A percentile compares a stretch with the other conserved stretches of the same genome.
phyloP scores from a whole-genome alignment of 306 rosid genomes.

The Cucumis melo region DNA sequence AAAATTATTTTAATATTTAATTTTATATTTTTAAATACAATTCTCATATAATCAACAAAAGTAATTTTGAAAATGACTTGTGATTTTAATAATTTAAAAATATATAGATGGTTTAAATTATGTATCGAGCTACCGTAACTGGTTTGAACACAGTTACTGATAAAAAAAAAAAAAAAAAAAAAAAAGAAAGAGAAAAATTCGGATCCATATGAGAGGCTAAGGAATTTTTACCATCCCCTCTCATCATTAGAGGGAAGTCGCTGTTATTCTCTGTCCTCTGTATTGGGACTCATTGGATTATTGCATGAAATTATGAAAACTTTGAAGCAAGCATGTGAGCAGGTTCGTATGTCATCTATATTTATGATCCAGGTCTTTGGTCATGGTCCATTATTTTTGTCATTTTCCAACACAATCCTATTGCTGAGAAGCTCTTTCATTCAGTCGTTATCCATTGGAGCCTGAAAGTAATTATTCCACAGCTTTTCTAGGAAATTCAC shows the following conservation, averaged over 20 bases:
- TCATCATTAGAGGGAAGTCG: background rate
- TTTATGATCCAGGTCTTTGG: background rate
- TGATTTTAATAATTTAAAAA: no score
- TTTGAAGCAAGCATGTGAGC: background rate
- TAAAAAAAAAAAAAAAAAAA: no score
- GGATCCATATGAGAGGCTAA: background rate
- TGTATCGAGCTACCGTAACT: no score
- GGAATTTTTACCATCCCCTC: background rate
- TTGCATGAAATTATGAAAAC: background rate
- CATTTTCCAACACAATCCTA: background rate
- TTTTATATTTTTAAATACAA: no score
- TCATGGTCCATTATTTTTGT: background rate
- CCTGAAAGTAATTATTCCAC: background rate
- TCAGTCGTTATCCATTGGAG: background rate
- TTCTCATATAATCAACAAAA: no score
- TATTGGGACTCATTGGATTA: background rate
- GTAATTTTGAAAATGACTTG: no score
- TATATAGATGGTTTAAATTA: no score
- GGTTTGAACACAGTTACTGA: no score
- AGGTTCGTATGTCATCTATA: background rate
- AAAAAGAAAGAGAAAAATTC: no score
- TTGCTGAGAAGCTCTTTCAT: background rate
- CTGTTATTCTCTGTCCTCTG: no score
- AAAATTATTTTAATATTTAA: no score
- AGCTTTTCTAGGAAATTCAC: background rate